phyloP scores from a whole-genome alignment of 2,329 filamentous ascomycete genomes.

The Aureobasidium musti region DNA sequence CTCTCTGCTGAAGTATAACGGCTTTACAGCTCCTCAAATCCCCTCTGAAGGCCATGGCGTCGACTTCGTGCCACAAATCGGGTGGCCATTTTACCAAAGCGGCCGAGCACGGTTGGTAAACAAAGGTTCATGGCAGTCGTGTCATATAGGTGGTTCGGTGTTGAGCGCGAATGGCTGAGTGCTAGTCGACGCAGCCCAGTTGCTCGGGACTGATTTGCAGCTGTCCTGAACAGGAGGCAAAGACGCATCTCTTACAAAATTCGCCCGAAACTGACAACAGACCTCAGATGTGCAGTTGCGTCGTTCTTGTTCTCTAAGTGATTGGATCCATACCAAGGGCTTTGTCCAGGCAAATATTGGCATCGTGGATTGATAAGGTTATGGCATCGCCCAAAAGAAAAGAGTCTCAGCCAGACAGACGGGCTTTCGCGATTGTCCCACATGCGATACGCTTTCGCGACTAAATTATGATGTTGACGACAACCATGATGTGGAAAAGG shows the following conservation, averaged over 20 bases:
- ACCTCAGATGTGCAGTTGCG: not conserved
- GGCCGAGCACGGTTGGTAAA: not conserved
- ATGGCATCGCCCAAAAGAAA: not conserved
- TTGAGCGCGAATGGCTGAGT: too few species aligned
- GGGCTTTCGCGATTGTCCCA: not conserved
- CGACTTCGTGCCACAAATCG: not conserved
- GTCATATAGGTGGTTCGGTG: not conserved
- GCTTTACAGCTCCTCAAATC: conserved; percentile 11
- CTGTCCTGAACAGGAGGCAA: not conserved
- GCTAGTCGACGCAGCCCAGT: not conserved
- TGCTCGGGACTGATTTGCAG: not conserved
- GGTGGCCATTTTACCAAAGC: not conserved
- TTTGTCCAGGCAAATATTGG: not conserved
- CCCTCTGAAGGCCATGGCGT: not conserved
- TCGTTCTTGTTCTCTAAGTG: not conserved
- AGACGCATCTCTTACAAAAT: not conserved
- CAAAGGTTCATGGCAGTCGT: not conserved
- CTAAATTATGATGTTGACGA: not conserved
- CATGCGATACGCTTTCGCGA: not conserved
- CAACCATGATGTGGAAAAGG: not conserved
- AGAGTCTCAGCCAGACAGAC: too few species aligned
- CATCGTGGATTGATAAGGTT: not conserved
- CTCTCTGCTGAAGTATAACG: conserved; percentile 6
- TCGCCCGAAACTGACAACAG: not conserved
- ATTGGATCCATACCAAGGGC: not conserved